Evolutionary conservation across 495 filamentous ascomycete genomes (phyloP).

Genomic region (Podospora fimiseda): DNA sequence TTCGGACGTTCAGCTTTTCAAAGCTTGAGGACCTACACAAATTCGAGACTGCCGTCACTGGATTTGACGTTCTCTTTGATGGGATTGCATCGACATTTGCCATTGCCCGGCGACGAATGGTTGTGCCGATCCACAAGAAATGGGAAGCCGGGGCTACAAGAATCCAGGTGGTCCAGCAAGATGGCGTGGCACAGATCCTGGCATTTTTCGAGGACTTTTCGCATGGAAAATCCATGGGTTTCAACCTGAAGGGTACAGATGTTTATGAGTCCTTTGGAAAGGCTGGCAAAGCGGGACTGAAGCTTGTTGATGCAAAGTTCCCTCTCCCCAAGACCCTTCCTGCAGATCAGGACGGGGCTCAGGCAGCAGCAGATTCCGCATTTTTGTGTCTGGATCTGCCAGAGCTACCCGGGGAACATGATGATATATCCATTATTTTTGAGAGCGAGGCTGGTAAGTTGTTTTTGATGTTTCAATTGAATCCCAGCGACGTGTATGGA

Average conservation of each 20-base stretch:
- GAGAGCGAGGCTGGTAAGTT: constrained; percentile 69
- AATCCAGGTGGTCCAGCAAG: constrained; percentile 70
- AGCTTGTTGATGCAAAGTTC: constrained; percentile 85
- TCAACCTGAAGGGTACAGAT: constrained; percentile 73
- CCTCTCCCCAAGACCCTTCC: constrained; percentile 61
- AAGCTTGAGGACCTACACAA: constrained; percentile 57
- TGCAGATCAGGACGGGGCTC: constrained; percentile 32
- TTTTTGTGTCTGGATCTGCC: constrained; percentile 81
- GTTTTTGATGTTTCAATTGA: not conserved
- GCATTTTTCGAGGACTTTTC: constrained; percentile 80
- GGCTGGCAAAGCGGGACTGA: constrained; percentile 59
- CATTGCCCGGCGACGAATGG: constrained; percentile 77
- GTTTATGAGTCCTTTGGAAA: constrained; percentile 65
- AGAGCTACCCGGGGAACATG: constrained; percentile 83
- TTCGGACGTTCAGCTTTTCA: constrained; percentile 50
- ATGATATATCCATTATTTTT: constrained; percentile 81
- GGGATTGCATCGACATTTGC: constrained; percentile 64
- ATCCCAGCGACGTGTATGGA: not conserved
- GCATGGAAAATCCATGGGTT: constrained; percentile 81
- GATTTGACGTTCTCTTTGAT: constrained; percentile 70
- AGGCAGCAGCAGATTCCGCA: constrained; percentile 39
- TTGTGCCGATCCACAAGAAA: constrained; percentile 86
- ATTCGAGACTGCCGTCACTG: constrained; percentile 72
- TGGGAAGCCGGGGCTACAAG: constrained; percentile 73
- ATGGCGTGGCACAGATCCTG: constrained; percentile 64